Conservation (phyloP, 371 early-diverging fungal species). For the Mortierella sp. region DNA sequence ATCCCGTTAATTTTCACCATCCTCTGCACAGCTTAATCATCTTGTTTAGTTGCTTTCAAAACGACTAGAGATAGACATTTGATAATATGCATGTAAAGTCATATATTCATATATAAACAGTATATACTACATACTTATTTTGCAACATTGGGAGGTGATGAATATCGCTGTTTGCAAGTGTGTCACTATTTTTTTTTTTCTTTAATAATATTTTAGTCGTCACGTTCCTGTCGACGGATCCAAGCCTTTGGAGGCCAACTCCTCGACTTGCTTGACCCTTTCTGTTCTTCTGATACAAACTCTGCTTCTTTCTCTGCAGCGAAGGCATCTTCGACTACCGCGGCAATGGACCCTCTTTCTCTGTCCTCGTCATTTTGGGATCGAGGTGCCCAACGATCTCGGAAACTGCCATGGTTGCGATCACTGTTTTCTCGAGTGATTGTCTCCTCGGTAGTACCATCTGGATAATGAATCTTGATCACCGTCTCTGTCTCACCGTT, state of each 20-base stretch:
- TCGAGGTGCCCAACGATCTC: conserved; percentile 4
- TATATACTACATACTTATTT: not conserved
- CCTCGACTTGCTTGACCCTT: conserved; percentile 13
- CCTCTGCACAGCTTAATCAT: not conserved
- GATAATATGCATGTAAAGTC: conserved; percentile 4
- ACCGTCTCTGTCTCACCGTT: conserved; percentile 44
- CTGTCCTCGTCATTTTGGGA: conserved; percentile 23
- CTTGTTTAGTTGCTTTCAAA: not conserved
- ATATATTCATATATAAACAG: not conserved
- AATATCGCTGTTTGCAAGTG: no score
- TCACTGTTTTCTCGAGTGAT: conserved; percentile 25
- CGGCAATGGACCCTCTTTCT: conserved; percentile 18
- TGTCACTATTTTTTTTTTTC: no score
- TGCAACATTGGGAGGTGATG: no score
- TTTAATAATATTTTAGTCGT: conserved; percentile 9
- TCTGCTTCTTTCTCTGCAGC: conserved; percentile 10
- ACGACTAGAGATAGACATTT: not conserved
- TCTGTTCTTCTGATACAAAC: conserved; percentile 3
- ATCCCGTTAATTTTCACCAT: not conserved
- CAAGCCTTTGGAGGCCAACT: conserved; percentile 46
- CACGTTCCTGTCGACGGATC: conserved; percentile 26
- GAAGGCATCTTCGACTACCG: conserved; percentile 27
- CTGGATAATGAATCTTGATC: conserved; percentile 32
- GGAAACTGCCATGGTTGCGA: not conserved
- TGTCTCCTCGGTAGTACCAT: conserved; percentile 41